Conservation (phyloP, 495 filamentous ascomycete species). For the Cairneyella variabilis region DNA sequence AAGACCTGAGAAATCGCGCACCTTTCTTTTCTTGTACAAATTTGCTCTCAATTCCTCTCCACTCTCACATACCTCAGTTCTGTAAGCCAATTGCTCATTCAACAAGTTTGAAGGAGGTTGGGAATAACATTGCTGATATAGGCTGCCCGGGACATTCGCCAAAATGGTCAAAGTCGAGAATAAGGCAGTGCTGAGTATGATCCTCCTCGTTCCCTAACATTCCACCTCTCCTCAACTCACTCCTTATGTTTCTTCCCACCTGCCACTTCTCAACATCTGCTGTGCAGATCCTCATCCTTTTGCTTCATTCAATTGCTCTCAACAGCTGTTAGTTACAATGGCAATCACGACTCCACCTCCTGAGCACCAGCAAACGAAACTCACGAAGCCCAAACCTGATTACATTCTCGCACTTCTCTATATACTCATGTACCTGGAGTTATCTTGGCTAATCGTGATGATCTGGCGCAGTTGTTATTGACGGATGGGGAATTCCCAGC, state of each 20-base stretch:
- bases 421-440: constrained; percentile 46
- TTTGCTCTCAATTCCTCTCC: too few relatives aligned
- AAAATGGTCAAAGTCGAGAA: constrained; percentile 79
- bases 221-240: constrained; percentile 14
- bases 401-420: constrained; percentile 41
- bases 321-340: too few relatives aligned
- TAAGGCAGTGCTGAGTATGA: constrained; percentile 88
- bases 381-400: constrained; percentile 33
- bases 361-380: constrained; percentile 2
- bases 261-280: not conserved
- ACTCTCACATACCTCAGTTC: too few relatives aligned
- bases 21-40: too few relatives aligned
- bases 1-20: too few relatives aligned
- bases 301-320: constrained; percentile 12
- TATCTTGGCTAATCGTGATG: constrained; percentile 49
- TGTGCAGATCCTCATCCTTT: not conserved
- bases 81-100: too few relatives aligned
- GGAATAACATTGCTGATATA: constrained; percentile 24
- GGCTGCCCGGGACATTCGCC: constrained; percentile 23
- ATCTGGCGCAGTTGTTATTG: constrained; percentile 80
- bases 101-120: not conserved
- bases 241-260: not conserved
- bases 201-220: constrained; percentile 6
- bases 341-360: not conserved
- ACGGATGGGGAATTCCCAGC: constrained; percentile 92